Base-by-base conservation (phyloP, 2,329 filamentous ascomycete genomes). In the Cladorrhinum sp. region DNA sequence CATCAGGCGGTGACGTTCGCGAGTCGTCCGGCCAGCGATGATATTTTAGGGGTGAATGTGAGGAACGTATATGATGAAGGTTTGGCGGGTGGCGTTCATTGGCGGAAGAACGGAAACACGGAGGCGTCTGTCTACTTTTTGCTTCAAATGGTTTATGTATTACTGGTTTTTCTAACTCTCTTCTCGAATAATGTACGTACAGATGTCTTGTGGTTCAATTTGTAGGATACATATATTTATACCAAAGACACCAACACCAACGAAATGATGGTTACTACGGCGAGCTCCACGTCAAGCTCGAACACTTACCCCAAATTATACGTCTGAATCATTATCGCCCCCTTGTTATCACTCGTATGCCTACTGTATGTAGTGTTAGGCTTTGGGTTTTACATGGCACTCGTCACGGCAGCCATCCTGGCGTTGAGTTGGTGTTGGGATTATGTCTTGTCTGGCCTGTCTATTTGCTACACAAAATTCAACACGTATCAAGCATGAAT, bases 1-100 rank as follows among this genome's bases (percentile, higher is more conserved):
- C 92, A 0, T 91, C 86, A 57, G 93, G 93, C 0, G 91, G 86
- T 12, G 84, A 83, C 59, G 85, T 83, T 16, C 79, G 82, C 25
- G 81, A 85, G 50, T 13, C 48, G 10, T 36, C 32, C 16, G 32
- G 32, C 7, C 32, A 36, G 32, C 32, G 32, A 36, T 36, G 32
- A 36, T 12, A 12, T 36, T 13, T 36, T 36, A 23, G 18, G 20
- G 18, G 16, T 20, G n/a, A n/a, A 24, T 16, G 36, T 45, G 36
- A 55, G 36, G 16, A 18, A 9, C 10, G 36, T 29, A 6, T 23
- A 32, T 22, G 24, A 24, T 20, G 9, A 51, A 24, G 22, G 20
- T 5, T 55, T 55, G 38, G 36, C 22, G 53, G 32, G 36, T 9
- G 51, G 57, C 55, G n/a, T 32, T 41, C 4, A 55, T 41, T 22